Evolutionary conservation across 305 asterid genomes (phyloP).

Genomic region (Fraxinus floribunda): DNA sequence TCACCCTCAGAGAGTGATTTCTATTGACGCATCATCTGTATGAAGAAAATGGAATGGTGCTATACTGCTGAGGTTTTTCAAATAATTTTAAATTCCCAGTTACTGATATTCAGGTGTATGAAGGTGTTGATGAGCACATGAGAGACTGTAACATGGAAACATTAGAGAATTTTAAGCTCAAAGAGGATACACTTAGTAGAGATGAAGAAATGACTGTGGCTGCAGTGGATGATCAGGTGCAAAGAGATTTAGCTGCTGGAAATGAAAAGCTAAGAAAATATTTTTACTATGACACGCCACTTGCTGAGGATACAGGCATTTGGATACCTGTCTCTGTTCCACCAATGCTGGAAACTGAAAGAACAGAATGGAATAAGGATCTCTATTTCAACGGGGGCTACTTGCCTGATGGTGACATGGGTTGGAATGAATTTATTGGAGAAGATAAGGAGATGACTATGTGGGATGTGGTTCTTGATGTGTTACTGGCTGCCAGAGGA

Average conservation of each 20-base stretch:
- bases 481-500: constrained; percentile 64
- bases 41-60: background rate
- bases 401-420: constrained; percentile 52
- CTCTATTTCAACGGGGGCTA: constrained; percentile 47
- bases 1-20: background rate
- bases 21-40: background rate
- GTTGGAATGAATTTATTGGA: constrained; percentile 48
- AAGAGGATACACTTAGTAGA: background rate
- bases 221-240: constrained; percentile 10
- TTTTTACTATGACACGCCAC: constrained; percentile 59
- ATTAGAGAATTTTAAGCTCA: constrained; percentile 7
- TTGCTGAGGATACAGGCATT: constrained; percentile 61
- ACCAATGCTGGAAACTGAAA: constrained; percentile 60
- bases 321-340: constrained; percentile 82
- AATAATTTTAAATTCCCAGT: background rate
- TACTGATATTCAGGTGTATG: constrained; percentile 28
- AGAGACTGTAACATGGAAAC: constrained; percentile 16
- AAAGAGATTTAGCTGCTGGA: constrained; percentile 19
- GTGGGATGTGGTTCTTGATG: constrained; percentile 78
- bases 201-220: constrained; percentile 14
- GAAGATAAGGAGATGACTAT: constrained; percentile 71
- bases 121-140: constrained; percentile 9
- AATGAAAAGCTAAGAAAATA: constrained; percentile 39
- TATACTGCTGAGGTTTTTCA: background rate
- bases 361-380: constrained; percentile 58